Conservation (phyloP, 1,139 yeast genomes). For the Martiniozyma asiatica region DNA sequence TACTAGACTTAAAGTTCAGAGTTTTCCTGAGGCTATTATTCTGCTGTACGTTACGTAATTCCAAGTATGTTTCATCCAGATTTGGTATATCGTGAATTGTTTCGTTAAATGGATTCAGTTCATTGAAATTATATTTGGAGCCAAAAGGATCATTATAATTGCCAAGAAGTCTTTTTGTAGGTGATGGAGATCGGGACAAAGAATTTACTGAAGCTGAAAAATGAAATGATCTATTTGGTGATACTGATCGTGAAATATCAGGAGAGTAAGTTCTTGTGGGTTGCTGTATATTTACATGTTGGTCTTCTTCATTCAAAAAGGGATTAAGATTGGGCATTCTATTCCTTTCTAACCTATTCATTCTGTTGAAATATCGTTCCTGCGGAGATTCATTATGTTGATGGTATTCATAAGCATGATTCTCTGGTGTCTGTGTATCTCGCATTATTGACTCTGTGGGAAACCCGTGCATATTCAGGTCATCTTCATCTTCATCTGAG, state of each 20-base stretch:
- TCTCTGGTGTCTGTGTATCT: neutral
- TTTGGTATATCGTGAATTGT: slow-evolving; percentile 1
- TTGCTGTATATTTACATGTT: slow-evolving; percentile 2
- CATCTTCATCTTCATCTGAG: too few relatives aligned
- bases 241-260: slow-evolving; percentile 10
- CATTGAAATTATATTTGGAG: too few relatives aligned
- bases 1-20: neutral
- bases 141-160: neutral
- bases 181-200: slow-evolving; percentile 11
- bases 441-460: neutral
- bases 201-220: too few relatives aligned
- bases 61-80: neutral
- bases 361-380: slow-evolving; percentile 3
- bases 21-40: too few relatives aligned
- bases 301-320: slow-evolving; percentile 2
- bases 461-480: too few relatives aligned
- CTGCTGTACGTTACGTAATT: neutral
- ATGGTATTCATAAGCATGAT: neutral
- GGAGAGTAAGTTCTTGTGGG: too few relatives aligned
- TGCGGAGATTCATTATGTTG: slow-evolving; percentile 3
- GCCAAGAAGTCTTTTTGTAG: slow-evolving; percentile 6
- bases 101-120: slow-evolving; percentile 6
- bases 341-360: neutral
- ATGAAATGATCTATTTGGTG: slow-evolving; percentile 6
- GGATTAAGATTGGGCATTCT: slow-evolving; percentile 3